A percentile compares a stretch with the other conserved stretches of the same genome.
phyloP scores from a whole-genome alignment of 306 rosid genomes.

The Cercis canadensis region DNA sequence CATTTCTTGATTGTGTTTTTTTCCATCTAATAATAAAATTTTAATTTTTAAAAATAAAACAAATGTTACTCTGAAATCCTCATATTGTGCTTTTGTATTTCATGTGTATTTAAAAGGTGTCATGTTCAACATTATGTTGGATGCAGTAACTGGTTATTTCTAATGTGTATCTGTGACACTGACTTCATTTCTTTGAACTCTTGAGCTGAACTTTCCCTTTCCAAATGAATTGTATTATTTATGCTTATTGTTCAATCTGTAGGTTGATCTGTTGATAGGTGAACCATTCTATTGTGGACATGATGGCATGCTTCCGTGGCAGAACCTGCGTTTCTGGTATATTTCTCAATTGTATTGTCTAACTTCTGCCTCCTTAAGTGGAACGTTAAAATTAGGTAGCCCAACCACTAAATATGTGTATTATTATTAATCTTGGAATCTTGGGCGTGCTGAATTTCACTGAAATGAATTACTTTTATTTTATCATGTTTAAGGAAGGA shows the following conservation, averaged over 20 bases:
- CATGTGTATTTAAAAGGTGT: neutral
- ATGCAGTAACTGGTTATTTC: slow-evolving; percentile 21
- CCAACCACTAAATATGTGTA: neutral
- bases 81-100: slow-evolving; percentile 1
- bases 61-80: neutral
- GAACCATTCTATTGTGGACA: slow-evolving; percentile 90
- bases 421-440: neutral
- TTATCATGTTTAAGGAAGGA: slow-evolving; percentile 66
- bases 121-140: slow-evolving; percentile 16
- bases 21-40: slow-evolving; percentile 5
- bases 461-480: slow-evolving; percentile 19
- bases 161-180: slow-evolving; percentile 11
- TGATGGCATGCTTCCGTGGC: slow-evolving; percentile 91
- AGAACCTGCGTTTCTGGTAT: slow-evolving; percentile 89
- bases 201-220: slow-evolving; percentile 4
- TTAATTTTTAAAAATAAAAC: neutral
- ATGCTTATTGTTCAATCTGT: slow-evolving; percentile 35
- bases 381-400: neutral
- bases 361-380: slow-evolving; percentile 1
- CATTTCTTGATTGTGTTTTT: slow-evolving; percentile 17
- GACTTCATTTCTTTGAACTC: slow-evolving; percentile 22
- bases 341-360: slow-evolving; percentile 25
- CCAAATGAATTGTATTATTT: slow-evolving; percentile 7
- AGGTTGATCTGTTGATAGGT: slow-evolving; percentile 83
- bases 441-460: neutral